Evolutionary conservation across 108 stramenopile species (phyloP).

Genomic region (Asterionellopsis glacialis): DNA sequence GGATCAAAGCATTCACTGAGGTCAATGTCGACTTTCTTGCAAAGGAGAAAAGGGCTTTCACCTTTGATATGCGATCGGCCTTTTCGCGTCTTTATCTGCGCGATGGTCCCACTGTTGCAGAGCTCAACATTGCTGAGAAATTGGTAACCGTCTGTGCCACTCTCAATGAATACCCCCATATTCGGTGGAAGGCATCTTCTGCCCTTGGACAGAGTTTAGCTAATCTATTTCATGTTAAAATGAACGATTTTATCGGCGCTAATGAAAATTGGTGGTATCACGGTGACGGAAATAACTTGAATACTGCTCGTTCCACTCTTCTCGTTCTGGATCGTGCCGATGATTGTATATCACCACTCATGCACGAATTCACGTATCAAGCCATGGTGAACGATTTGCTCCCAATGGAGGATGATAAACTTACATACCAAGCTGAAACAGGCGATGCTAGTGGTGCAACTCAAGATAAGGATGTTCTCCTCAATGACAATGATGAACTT

Average conservation of each 20-base stretch:
- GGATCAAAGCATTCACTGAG: slow-evolving; percentile 83
- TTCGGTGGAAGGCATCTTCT: slow-evolving; percentile 75
- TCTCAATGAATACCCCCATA: slow-evolving; percentile 95
- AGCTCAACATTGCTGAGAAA: slow-evolving; percentile 56
- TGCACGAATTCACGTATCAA: slow-evolving; percentile 98
- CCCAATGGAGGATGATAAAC: slow-evolving; percentile 77
- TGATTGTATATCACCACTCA: slow-evolving; percentile 92
- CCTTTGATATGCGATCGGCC: slow-evolving; percentile 73
- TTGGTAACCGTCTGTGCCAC: slow-evolving; percentile 95
- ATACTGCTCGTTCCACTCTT: slow-evolving; percentile 80
- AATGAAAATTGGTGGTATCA: slow-evolving; percentile 88
- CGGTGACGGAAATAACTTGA: slow-evolving; percentile 71
- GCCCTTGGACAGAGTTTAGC: slow-evolving; percentile 63
- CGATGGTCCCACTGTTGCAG: slow-evolving; percentile 19
- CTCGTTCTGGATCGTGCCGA: slow-evolving; percentile 88
- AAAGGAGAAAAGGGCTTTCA: slow-evolving; percentile 82
- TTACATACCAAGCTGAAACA: slow-evolving; percentile 65
- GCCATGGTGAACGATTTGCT: slow-evolving; percentile 96
- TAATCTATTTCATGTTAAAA: slow-evolving; percentile 72
- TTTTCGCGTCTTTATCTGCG: slow-evolving; percentile 43
- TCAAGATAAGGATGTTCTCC: slow-evolving; percentile 69
- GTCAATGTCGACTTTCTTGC: slow-evolving; percentile 93
- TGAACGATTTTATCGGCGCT: slow-evolving; percentile 74
- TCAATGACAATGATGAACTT: slow-evolving; percentile 92
- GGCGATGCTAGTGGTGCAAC: slow-evolving; percentile 33